Conservation (phyloP, 2,329 filamentous ascomycete genomes). For the Aspergillus aculeatinus region DNA sequence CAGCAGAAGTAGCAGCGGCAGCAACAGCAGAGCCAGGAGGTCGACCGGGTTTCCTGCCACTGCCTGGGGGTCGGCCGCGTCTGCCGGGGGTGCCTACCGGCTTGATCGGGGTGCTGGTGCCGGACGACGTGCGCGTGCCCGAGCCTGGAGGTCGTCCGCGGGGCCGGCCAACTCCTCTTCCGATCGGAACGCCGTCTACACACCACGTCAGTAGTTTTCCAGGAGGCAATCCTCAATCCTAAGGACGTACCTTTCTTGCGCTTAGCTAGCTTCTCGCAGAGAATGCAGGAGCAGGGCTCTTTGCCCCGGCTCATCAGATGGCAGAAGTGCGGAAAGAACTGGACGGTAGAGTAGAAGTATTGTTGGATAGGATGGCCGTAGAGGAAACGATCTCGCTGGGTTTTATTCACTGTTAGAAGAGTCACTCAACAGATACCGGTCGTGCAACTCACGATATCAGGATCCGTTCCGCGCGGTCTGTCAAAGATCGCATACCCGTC, state of each 20-base stretch:
- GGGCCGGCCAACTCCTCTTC: not conserved
- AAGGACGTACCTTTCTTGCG: constrained; percentile 12
- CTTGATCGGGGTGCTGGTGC: not conserved
- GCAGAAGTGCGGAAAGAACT: constrained; percentile 59
- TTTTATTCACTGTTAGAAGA: not conserved
- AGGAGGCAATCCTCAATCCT: not conserved
- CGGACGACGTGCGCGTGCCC: not conserved
- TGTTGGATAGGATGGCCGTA: constrained; percentile 56
- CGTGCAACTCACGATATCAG: constrained; percentile 29
- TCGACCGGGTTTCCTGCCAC: constrained; percentile 11
- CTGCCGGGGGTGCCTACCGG: constrained; percentile 9
- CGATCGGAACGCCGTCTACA: not conserved
- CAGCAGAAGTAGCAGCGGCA: not conserved
- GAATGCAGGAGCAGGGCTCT: constrained; percentile 51
- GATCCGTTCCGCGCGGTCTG: constrained; percentile 44
- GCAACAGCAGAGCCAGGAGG: not conserved
- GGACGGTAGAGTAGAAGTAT: constrained; percentile 54
- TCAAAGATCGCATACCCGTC: constrained; percentile 55
- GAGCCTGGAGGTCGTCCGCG: not conserved
- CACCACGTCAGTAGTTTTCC: no score
- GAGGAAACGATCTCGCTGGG: constrained; percentile 54
- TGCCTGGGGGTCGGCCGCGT: constrained; percentile 9
- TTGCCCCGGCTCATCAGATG: constrained; percentile 53
- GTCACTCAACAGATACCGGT: not conserved
- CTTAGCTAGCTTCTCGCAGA: constrained; percentile 40